Evolutionary conservation across 768 basidiomycete species (phyloP).

Genomic region (Lactarius deliciosus): DNA sequence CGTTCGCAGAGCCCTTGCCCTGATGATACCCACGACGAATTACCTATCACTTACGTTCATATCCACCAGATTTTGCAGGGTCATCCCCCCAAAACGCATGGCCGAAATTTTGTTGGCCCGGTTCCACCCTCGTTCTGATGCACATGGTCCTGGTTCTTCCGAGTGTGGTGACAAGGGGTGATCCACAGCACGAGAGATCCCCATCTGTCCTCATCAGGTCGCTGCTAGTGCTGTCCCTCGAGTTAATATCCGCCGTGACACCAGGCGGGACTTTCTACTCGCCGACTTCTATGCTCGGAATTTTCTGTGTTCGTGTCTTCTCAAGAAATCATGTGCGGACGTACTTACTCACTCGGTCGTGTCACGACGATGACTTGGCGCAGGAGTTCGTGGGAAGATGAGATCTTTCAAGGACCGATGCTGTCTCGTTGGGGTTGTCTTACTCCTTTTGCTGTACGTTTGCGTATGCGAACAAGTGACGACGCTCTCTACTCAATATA

Average conservation of each 20-base stretch:
- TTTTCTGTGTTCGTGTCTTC: conserved; percentile 9
- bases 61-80: conserved; percentile 13
- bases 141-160: neutral
- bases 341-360: neutral
- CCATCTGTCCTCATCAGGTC: conserved; percentile 3
- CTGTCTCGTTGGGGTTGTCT: neutral
- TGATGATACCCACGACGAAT: neutral
- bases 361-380: conserved; percentile 6
- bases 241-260: conserved; percentile 14
- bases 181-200: neutral
- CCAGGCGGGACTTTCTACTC: neutral
- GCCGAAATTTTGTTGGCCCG: conserved; percentile 1
- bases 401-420: neutral
- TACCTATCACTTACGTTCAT: conserved; percentile 15
- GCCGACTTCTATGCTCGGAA: conserved; percentile 5
- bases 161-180: conserved; percentile 2
- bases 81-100: neutral
- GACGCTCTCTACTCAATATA: neutral
- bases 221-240: neutral
- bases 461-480: neutral
- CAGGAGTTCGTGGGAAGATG: conserved; percentile 13
- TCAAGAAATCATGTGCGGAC: neutral
- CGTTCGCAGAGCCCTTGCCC: conserved; percentile 11
- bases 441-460: neutral
- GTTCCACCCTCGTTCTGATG: conserved; percentile 12